Percentiles rank a stretch among this genome's conserved stretches.
Conservation (phyloP, 176 grass and related monocot genomes). For the Zizania latifolia region DNA sequence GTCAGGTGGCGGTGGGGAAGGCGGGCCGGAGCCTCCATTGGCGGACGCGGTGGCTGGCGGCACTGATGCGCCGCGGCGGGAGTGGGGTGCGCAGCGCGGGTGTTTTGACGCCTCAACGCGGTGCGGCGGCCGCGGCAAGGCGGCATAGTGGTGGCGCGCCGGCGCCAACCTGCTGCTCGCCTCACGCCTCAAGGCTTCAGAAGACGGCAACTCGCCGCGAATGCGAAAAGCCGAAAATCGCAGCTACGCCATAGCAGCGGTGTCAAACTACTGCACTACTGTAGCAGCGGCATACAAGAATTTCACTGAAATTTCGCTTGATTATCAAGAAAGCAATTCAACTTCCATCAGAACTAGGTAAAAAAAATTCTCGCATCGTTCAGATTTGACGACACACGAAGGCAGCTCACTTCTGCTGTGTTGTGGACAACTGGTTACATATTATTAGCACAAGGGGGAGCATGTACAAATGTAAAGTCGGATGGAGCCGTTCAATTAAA, state of each 20-base stretch:
- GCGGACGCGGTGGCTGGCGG: background rate
- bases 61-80: background rate
- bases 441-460: background rate
- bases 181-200: too few species aligned
- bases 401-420: background rate
- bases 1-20: slow-evolving; percentile 23
- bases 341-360: background rate
- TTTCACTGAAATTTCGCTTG: background rate
- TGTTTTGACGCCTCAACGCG: slow-evolving; percentile 13
- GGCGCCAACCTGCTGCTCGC: background rate
- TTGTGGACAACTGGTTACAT: background rate
- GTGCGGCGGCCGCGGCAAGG: slow-evolving; percentile 7
- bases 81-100: background rate
- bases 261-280: too few species aligned
- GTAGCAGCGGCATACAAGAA: too few species aligned
- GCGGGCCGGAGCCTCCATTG: slow-evolving; percentile 29
- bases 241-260: too few species aligned
- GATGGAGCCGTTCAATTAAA: slow-evolving; percentile 8
- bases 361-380: background rate
- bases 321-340: background rate
- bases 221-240: too few species aligned
- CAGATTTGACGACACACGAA: background rate
- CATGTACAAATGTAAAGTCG: background rate
- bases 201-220: too few species aligned
- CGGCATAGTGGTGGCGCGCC: too few species aligned